phyloP scores from a whole-genome alignment of 352 stramenopile genomes.

The Pythium grandisporangium region DNA sequence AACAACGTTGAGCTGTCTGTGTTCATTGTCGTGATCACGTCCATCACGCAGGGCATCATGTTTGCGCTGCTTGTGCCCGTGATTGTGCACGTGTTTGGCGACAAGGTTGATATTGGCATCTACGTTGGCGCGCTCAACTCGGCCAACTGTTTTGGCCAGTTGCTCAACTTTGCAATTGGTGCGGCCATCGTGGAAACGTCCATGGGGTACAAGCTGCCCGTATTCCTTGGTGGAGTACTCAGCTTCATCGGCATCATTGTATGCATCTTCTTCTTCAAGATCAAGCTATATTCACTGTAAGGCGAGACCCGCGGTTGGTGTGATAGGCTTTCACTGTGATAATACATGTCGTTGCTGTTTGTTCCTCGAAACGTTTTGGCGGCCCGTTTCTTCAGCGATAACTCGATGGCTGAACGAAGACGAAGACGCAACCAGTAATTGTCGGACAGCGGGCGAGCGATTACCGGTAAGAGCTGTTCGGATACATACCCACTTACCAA shows the following conservation, averaged over 20 bases:
- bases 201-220: conserved; percentile 24
- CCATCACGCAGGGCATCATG: conserved; percentile 26
- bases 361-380: no score
- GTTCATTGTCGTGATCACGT: conserved; percentile 31
- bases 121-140: conserved; percentile 12
- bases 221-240: conserved; percentile 26
- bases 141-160: no score
- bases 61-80: conserved; percentile 16
- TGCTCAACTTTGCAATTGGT: conserved; percentile 26
- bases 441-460: no score
- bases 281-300: conserved; percentile 36
- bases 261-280: no score
- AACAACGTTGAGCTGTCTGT: conserved; percentile 31
- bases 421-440: no score
- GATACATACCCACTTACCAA: no score
- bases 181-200: conserved; percentile 22
- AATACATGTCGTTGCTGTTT: no score
- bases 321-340: no score
- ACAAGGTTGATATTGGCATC: conserved; percentile 9
- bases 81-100: conserved; percentile 24
- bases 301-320: no score
- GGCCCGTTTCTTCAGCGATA: no score
- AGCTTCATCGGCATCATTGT: conserved; percentile 24
- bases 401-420: no score
- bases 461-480: no score